A percentile compares a stretch with the other conserved stretches of the same genome.
Evolutionary conservation across 1,139 yeast species (phyloP).

Genomic region (Candida sanyaensis): DNA sequence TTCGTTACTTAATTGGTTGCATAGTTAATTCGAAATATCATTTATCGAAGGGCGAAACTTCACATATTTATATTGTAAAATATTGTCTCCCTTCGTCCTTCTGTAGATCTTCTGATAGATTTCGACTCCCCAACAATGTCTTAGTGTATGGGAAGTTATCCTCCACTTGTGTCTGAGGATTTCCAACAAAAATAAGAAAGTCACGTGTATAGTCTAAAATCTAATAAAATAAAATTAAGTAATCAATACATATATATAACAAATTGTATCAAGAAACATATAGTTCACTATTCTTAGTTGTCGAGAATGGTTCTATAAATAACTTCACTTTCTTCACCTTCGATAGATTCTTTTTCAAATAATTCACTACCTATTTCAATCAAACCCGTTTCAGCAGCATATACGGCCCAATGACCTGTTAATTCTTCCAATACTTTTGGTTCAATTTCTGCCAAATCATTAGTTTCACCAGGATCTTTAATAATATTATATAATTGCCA

Average conservation of each 20-base stretch:
- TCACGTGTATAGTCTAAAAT: not conserved
- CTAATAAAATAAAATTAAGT: too few species aligned
- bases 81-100: too few species aligned
- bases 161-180: too few species aligned
- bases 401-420: slow-evolving; percentile 50
- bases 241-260: too few species aligned
- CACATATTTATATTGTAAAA: too few species aligned
- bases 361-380: slow-evolving; percentile 29
- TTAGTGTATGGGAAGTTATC: too few species aligned
- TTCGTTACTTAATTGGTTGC: too few species aligned
- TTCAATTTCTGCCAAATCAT: slow-evolving; percentile 35
- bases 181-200: not conserved
- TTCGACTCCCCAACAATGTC: too few species aligned
- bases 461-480: slow-evolving; percentile 50
- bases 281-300: not conserved
- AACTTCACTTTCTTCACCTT: slow-evolving; percentile 13
- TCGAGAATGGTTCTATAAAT: slow-evolving; percentile 13
- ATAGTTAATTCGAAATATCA: too few species aligned
- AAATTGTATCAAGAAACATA: too few species aligned
- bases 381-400: slow-evolving; percentile 57
- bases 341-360: slow-evolving; percentile 13
- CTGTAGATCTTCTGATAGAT: too few species aligned
- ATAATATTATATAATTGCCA: slow-evolving; percentile 53
- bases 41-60: too few species aligned
- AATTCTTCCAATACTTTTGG: slow-evolving; percentile 39